phyloP scores from a whole-genome alignment of 495 filamentous ascomycete genomes.

The Trichoderma virens region DNA sequence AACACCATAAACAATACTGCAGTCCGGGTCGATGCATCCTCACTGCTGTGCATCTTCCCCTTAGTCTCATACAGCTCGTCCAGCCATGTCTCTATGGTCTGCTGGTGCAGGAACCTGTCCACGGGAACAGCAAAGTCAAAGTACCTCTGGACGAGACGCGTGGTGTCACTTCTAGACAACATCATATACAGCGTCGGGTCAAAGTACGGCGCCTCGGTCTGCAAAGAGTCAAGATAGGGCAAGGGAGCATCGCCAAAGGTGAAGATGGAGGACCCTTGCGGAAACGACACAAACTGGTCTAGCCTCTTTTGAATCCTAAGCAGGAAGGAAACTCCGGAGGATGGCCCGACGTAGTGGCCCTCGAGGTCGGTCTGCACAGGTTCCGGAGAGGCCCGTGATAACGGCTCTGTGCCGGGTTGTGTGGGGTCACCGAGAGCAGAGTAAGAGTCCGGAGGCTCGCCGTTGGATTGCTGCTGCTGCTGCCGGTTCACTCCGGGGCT shows the following conservation, averaged over 20 bases:
- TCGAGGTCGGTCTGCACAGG: conserved; percentile 32
- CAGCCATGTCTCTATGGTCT: conserved; percentile 26
- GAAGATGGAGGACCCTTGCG: conserved; percentile 22
- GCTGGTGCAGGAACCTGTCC: conserved; percentile 29
- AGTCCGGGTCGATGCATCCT: conserved; percentile 17
- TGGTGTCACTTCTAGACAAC: conserved; percentile 17
- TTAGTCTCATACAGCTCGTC: conserved; percentile 25
- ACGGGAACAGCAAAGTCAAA: conserved; percentile 30
- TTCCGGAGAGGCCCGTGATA: conserved; percentile 28
- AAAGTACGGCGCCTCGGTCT: conserved; percentile 15
- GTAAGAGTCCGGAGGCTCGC: conserved; percentile 1
- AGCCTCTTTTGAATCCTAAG: conserved; percentile 21
- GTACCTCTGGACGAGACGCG: conserved; percentile 22
- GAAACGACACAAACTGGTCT: conserved; percentile 15
- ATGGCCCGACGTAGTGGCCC: conserved; percentile 31
- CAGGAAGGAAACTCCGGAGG: conserved; percentile 23
- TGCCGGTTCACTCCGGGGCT: neutral
- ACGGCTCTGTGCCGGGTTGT: conserved; percentile 16
- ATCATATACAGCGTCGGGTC: conserved; percentile 17
- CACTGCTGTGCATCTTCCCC: conserved; percentile 18
- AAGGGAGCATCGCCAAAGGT: conserved; percentile 22
- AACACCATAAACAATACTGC: conserved; percentile 27
- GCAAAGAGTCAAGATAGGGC: conserved; percentile 17
- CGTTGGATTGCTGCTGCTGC: neutral
- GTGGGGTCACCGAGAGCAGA: neutral